A percentile compares a stretch with the other conserved stretches of the same genome.
phyloP scores from a whole-genome alignment of 441 rosid genomes.

The Mallotus repandus region DNA sequence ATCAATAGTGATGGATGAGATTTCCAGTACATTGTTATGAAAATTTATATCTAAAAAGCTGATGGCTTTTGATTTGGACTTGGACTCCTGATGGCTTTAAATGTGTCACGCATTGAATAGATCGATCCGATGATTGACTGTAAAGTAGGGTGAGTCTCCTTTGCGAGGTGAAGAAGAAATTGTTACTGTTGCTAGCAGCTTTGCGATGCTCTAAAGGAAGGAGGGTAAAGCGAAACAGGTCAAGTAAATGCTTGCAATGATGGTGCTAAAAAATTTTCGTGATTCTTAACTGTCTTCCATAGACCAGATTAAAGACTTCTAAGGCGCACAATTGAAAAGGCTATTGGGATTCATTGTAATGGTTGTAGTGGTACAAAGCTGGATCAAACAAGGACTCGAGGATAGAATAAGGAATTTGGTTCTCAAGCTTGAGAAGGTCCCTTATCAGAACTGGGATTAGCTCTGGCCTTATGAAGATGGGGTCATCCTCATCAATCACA shows the following conservation, averaged over 20 bases:
- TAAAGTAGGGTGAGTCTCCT: neutral
- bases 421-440: no score
- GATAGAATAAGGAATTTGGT: slow-evolving; percentile 4
- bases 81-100: slow-evolving; percentile 23
- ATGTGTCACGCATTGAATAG: slow-evolving; percentile 11
- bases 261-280: neutral
- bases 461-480: slow-evolving; percentile 19
- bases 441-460: slow-evolving; percentile 16
- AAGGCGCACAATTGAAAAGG: slow-evolving; percentile 11
- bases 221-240: neutral
- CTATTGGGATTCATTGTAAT: neutral
- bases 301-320: slow-evolving; percentile 11
- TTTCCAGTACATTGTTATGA: slow-evolving; percentile 12
- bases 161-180: no score
- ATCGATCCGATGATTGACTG: neutral
- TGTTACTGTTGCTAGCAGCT: neutral
- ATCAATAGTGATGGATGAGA: slow-evolving; percentile 22
- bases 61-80: slow-evolving; percentile 1
- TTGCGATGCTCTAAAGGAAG: neutral
- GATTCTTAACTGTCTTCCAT: slow-evolving; percentile 9
- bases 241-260: slow-evolving; percentile 1
- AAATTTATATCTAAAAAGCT: slow-evolving; percentile 21
- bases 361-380: neutral
- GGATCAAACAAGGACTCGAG: neutral
- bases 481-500: neutral